Base-by-base conservation (phyloP, 495 filamentous ascomycete genomes). In the Parmelia sp. region DNA sequence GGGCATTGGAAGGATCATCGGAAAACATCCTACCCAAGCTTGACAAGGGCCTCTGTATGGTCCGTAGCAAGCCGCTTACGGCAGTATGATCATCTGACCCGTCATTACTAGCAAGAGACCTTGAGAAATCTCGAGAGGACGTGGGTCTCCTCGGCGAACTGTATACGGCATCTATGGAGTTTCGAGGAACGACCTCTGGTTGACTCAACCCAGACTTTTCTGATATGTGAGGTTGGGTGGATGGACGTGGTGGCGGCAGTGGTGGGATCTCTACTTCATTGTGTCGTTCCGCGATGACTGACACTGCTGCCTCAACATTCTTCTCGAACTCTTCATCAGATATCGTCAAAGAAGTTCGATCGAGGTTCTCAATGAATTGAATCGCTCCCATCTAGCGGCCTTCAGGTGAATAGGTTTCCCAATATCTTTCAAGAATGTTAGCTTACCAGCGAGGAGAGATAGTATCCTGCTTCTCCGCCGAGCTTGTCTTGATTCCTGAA, bases 401-500 rank as follows among this genome's bases (percentile, higher is more conserved):
- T 58, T 62, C 40, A 65, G 73, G 56, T 40, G 8, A 17, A 58
- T 40, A 59, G n/a, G 27, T 11, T 15, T 31, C 53, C 25, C 29
- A 19, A 57, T 8, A 19, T 17, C 21, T 12, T 45, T 2, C 40
- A 7, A 44, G 19, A 17, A 47, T 21, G 6, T n/a, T 42, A 11
- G 74, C 84, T 70, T 76, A 93, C 90, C 74, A 98, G 77, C n/a
- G 93, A 97, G 39, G 93, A 97, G 36, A 97, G 81, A 73, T 99
- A 99, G 73, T 99, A 99, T 25, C 94, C 94, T 25, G 95, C 93
- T 78, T 99, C 94, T 9, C 94, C 94, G 51, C 89, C 89, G 0
- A 97, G 84, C 71, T 97, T 99, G 42, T 99, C 95, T 73, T 96
- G 95, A 69, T 97, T 96, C 62, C 94, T 86, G 76, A 99, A 99